Base-by-base conservation (phyloP, 345 rosid genomes). In the Lumnitzera racemosa region DNA sequence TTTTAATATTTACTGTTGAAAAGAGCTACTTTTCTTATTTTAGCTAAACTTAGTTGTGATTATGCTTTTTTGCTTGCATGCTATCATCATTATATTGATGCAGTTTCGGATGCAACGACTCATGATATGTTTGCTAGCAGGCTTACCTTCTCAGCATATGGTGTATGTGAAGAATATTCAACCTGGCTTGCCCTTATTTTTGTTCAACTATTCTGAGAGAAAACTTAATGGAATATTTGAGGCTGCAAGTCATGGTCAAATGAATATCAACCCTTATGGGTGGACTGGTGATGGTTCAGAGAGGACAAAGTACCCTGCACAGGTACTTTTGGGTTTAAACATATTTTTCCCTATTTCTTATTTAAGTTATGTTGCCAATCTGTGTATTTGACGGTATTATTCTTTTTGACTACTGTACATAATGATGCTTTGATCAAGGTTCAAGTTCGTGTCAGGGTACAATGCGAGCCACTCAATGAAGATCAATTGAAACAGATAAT, bases 141-240 rank as follows among this genome's bases (percentile, higher is more conserved):
- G 97, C 56, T 73, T 90, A 68, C 90, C 97, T 27, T 62, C 24
- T 55, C 60, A 52, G 16, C 97, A 90, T 70, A 55, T 72, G 59
- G 12, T 58, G 12, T 89, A 87, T 61, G 90, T 89, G 46, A 77
- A 59, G 72, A 85, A 85, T 64, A 77, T 87, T 59, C 73, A 73
- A 24, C 63, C 75, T 5, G 89, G 92, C 59, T 62, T 90, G 75
- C 89, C 90, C 5, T 74, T 90, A 16, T 90, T 90, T 80, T 77
- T 90, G 55, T 87, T 90, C 87, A 87, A 87, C 82, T 83, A 90
- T 73, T 75, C 77, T 41, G 86, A 83, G 46, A 76, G 90, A 64
- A 87, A 75, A 46, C 86, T 90, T 60, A 70, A 83, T 79, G 98
- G 96, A 11, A 73, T 91, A 20, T 88, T 79, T 29, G 95, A 91